Evolutionary conservation across 1,139 yeast genomes (phyloP).

Genomic region (Zygosaccharomyces pseudobailii): DNA sequence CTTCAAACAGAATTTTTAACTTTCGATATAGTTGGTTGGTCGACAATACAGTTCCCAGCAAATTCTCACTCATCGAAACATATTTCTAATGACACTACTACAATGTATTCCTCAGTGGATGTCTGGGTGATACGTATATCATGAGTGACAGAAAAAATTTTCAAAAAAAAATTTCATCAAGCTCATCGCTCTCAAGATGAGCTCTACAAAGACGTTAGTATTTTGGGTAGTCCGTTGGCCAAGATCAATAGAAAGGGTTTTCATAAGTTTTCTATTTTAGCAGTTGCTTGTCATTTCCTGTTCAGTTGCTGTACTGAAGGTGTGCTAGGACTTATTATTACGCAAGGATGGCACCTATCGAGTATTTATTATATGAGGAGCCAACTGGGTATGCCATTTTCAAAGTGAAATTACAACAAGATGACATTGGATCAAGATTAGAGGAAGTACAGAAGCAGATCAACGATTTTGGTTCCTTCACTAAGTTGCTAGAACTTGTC

Average conservation of each 20-base stretch:
- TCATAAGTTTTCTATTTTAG: neutral
- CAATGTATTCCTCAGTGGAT: neutral
- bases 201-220: neutral
- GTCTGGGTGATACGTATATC: neutral
- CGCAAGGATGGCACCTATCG: slow-evolving; percentile 54
- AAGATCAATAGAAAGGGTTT: neutral
- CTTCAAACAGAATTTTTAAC: too few species aligned
- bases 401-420: slow-evolving; percentile 91
- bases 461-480: slow-evolving; percentile 79
- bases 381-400: slow-evolving; percentile 98
- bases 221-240: neutral
- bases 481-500: slow-evolving; percentile 88
- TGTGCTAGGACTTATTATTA: neutral
- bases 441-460: slow-evolving; percentile 93
- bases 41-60: neutral
- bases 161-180: neutral
- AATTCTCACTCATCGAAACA: neutral
- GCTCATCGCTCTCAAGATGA: neutral
- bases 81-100: neutral
- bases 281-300: neutral
- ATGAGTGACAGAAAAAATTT: neutral
- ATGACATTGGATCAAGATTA: slow-evolving; percentile 85
- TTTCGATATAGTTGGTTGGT: neutral
- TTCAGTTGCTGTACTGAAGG: neutral
- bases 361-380: slow-evolving; percentile 93